A percentile compares a stretch with the other conserved stretches of the same genome.
phyloP scores from a whole-genome alignment of 257 asterid genomes.

The Solanum medicagineum region DNA sequence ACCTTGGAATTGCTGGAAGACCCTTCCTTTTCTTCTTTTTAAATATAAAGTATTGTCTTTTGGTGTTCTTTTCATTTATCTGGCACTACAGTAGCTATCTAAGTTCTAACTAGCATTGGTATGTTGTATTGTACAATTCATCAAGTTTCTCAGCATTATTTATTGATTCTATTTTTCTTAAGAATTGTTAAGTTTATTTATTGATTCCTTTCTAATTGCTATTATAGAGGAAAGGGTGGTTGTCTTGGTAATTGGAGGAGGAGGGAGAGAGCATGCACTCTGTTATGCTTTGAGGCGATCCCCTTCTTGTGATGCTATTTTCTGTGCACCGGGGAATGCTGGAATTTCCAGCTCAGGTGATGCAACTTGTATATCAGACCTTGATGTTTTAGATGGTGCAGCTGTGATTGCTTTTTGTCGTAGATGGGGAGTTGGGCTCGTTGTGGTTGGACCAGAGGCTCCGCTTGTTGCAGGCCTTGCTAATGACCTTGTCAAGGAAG shows the following conservation, averaged over 20 bases:
- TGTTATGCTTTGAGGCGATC: conserved; percentile 71
- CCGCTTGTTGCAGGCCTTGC: conserved; percentile 93
- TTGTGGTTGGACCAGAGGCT: conserved; percentile 91
- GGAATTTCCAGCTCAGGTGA: conserved; percentile 80
- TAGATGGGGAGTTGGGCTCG: conserved; percentile 70
- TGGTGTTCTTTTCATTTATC: background rate
- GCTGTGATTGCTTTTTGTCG: conserved; percentile 72
- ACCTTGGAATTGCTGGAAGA: background rate
- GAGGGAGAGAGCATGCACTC: conserved; percentile 93
- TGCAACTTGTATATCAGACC: conserved; percentile 70
- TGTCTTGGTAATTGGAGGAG: conserved; percentile 96
- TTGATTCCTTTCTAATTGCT: background rate
- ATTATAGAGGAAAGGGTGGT: conserved; percentile 51
- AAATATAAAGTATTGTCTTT: background rate
- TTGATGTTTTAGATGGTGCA: conserved; percentile 56
- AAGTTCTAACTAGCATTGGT: background rate
- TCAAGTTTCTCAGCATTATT: background rate
- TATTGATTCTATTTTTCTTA: background rate
- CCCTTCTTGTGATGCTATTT: conserved; percentile 72
- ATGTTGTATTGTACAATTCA: background rate
- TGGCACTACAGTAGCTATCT: background rate
- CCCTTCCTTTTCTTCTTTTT: background rate
- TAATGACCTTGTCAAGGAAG: conserved; percentile 78
- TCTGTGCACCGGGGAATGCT: conserved; percentile 95
- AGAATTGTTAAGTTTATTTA: background rate